Conservation (phyloP, 2,329 filamentous ascomycete species). For the Celoporthe dispersa region DNA sequence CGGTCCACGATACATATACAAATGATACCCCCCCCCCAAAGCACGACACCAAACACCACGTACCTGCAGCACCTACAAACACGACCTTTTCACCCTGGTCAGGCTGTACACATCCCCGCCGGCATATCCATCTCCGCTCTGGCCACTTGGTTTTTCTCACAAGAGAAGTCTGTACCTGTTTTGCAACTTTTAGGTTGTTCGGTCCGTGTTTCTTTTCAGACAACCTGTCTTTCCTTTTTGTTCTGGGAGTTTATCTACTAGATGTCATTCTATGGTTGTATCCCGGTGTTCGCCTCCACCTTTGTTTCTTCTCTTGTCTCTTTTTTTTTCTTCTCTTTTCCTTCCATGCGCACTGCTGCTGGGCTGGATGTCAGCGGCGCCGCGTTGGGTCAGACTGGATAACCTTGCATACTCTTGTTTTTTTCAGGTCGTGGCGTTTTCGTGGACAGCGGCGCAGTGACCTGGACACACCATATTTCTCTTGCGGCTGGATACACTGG, state of each 20-base stretch:
- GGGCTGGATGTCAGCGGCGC: background rate
- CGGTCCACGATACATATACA: constrained; percentile 4
- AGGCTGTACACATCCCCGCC: background rate
- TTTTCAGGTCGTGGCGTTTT: background rate
- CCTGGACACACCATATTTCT: background rate
- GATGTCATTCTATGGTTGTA: background rate
- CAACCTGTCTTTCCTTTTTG: background rate
- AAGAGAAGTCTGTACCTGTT: constrained; percentile 20
- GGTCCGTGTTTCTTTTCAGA: background rate
- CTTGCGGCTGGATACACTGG: background rate
- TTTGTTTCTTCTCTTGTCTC: too few relatives aligned
- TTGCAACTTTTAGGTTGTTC: constrained; percentile 13
- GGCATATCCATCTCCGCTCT: constrained; percentile 31
- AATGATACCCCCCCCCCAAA: constrained; percentile 34
- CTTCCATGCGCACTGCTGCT: background rate
- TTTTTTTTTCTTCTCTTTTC: background rate
- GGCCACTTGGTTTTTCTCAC: constrained; percentile 18
- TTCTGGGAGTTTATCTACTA: background rate
- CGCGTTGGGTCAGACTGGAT: background rate
- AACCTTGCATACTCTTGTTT: background rate
- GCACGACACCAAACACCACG: constrained; percentile 1
- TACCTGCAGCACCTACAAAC: background rate
- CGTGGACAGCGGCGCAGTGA: background rate
- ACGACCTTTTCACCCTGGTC: background rate
- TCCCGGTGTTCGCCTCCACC: background rate